Conservation (phyloP, 1,284 basidiomycete species). For the Melampsora larici-populina region DNA sequence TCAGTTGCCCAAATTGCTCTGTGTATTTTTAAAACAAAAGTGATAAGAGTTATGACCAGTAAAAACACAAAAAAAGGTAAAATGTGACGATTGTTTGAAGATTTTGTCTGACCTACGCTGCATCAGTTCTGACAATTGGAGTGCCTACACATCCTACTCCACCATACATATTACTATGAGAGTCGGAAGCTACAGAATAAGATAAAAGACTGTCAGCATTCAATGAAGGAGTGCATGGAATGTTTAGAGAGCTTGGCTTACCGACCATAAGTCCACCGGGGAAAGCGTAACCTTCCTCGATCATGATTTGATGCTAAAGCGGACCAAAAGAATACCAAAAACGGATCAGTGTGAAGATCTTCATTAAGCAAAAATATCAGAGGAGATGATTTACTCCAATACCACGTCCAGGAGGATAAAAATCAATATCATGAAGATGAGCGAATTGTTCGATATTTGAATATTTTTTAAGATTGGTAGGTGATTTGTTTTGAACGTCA, state of each 20-base stretch:
- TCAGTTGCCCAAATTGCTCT: slow-evolving; percentile 98
- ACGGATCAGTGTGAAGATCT: not conserved
- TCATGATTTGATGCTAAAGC: slow-evolving; percentile 76
- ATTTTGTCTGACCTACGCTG: slow-evolving; percentile 16
- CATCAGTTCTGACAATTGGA: slow-evolving; percentile 65
- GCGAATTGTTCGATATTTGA: slow-evolving; percentile 88
- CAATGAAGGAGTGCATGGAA: not conserved
- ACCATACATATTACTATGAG: slow-evolving; percentile 98
- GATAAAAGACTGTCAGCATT: not conserved
- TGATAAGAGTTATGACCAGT: not conserved
- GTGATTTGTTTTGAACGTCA: slow-evolving; percentile 92
- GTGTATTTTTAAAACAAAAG: slow-evolving; percentile 41
- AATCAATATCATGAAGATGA: slow-evolving; percentile 79
- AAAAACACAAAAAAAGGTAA: slow-evolving; percentile 11
- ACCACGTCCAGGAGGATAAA: slow-evolving; percentile 96
- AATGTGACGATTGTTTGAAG: slow-evolving; percentile 60
- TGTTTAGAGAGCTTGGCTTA: slow-evolving; percentile 11
- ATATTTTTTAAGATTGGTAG: slow-evolving; percentile 93
- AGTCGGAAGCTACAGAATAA: slow-evolving; percentile 74
- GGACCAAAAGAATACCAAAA: not conserved
- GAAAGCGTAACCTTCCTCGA: slow-evolving; percentile 95
- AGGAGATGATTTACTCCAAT: slow-evolving; percentile 63
- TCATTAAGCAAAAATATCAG: slow-evolving; percentile 48
- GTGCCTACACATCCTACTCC: slow-evolving; percentile 96
- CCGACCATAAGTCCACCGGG: slow-evolving; percentile 75